Conservation (phyloP, 1,284 basidiomycete genomes). For the Ceratobasidium theobromae region DNA sequence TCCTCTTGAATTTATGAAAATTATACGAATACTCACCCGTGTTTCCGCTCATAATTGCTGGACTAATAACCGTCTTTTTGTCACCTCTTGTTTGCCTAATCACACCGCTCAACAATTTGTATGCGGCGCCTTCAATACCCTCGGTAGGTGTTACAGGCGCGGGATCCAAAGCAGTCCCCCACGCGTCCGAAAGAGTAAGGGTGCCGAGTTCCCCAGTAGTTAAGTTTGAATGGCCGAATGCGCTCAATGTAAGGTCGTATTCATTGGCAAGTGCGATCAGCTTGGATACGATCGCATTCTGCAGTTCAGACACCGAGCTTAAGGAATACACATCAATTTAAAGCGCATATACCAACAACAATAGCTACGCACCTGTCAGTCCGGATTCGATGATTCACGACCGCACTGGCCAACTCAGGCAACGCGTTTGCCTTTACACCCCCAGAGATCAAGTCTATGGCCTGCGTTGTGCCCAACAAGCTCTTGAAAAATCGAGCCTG, state of each 20-base stretch:
- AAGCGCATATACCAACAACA: neutral
- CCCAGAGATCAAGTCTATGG: constrained; percentile 64
- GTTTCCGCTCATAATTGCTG: constrained; percentile 53
- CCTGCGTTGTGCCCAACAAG: constrained; percentile 65
- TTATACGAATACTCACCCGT: constrained; percentile 39
- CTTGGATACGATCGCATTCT: constrained; percentile 49
- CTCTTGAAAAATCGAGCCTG: constrained; percentile 43
- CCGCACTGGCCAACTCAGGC: constrained; percentile 56
- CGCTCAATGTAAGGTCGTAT: constrained; percentile 56
- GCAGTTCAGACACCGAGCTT: constrained; percentile 51
- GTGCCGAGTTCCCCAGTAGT: constrained; percentile 39
- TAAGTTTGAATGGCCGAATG: constrained; percentile 48
- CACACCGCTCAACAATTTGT: constrained; percentile 52
- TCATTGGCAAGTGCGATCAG: constrained; percentile 49
- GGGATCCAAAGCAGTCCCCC: constrained; percentile 52
- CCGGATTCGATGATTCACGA: constrained; percentile 63
- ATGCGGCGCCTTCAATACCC: constrained; percentile 47
- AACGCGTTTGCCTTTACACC: constrained; percentile 69
- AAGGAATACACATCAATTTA: neutral
- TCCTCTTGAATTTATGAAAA: neutral
- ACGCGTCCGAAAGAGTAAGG: constrained; percentile 48
- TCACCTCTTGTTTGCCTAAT: constrained; percentile 45
- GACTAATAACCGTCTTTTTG: constrained; percentile 49
- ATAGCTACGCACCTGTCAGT: constrained; percentile 47
- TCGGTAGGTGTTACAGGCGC: constrained; percentile 55